phyloP scores from a whole-genome alignment of 805 yeast species.

The Scheffersomyces coipomensis region DNA sequence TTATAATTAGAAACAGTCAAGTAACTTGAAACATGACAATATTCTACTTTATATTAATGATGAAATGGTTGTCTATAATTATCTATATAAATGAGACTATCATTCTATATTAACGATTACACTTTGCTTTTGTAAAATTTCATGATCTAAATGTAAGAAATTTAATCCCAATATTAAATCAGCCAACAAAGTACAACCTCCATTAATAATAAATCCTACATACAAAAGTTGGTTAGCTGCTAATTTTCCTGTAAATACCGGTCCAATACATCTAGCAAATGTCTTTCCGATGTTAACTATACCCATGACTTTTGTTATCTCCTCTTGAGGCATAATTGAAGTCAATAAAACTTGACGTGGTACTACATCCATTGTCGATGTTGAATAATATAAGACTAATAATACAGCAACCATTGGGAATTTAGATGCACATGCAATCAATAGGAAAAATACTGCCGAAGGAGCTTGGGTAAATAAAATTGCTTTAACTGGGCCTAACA shows the following conservation, averaged over 20 bases:
- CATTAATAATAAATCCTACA: conserved; percentile 52
- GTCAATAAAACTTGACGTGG: conserved; percentile 84
- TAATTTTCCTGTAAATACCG: conserved; percentile 71
- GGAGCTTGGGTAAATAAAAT: conserved; percentile 76
- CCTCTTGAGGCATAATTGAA: conserved; percentile 58
- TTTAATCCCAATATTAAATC: conserved; percentile 43
- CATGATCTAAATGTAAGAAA: conserved; percentile 40
- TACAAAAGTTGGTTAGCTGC: conserved; percentile 51
- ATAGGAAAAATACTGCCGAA: conserved; percentile 57
- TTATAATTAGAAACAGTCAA: too few species aligned
- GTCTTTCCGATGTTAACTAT: conserved; percentile 85
- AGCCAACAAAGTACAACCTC: conserved; percentile 49
- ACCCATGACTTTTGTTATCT: conserved; percentile 78
- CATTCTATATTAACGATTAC: conserved; percentile 1
- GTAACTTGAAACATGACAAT: too few species aligned
- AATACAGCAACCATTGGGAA: conserved; percentile 49
- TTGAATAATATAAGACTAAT: conserved; percentile 55
- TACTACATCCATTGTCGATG: conserved; percentile 85
- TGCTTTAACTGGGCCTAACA: conserved; percentile 76
- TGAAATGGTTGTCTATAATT: too few species aligned
- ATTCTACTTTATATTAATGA: too few species aligned
- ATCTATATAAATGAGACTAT: too few species aligned
- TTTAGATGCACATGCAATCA: conserved; percentile 27
- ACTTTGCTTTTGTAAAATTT: conserved; percentile 19
- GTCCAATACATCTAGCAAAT: conserved; percentile 80